A percentile compares a stretch with the other conserved stretches of the same genome.
Evolutionary conservation across 805 yeast species (phyloP).

Genomic region (Saturnispora ahearnii): DNA sequence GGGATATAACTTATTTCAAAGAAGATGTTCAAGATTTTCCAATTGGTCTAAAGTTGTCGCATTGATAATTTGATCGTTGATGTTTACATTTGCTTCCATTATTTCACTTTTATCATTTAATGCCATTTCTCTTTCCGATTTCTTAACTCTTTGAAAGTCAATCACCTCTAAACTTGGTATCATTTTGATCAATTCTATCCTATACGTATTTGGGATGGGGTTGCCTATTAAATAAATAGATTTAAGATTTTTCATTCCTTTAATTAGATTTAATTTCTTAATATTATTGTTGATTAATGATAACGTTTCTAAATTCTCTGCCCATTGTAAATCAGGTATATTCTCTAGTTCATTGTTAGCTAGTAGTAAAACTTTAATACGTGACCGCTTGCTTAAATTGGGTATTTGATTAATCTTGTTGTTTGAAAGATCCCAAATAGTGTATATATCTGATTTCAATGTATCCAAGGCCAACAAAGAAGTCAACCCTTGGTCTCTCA

Average conservation of each 20-base stretch:
- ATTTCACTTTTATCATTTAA: slow-evolving; percentile 33
- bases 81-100: slow-evolving; percentile 23
- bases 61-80: slow-evolving; percentile 7
- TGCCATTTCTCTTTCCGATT: slow-evolving; percentile 41
- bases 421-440: slow-evolving; percentile 63
- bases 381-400: slow-evolving; percentile 36
- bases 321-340: slow-evolving; percentile 28
- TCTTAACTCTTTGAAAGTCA: slow-evolving; percentile 60
- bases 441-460: slow-evolving; percentile 31
- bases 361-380: slow-evolving; percentile 44
- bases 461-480: slow-evolving; percentile 31
- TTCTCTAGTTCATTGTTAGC: slow-evolving; percentile 52
- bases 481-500: slow-evolving; percentile 34
- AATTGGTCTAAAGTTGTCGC: slow-evolving; percentile 8
- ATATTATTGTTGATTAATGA: slow-evolving; percentile 47
- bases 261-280: slow-evolving; percentile 35
- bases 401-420: slow-evolving; percentile 56
- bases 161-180: slow-evolving; percentile 55
- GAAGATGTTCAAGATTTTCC: slow-evolving; percentile 3
- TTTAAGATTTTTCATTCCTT: slow-evolving; percentile 32
- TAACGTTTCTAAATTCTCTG: slow-evolving; percentile 39
- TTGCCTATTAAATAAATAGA: slow-evolving; percentile 50
- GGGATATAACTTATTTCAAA: slow-evolving; percentile 7
- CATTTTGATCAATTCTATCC: slow-evolving; percentile 50
- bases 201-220: slow-evolving; percentile 48